These are phyloP conservation scores for Pseudozyma sp. DNA, from an alignment of 1,284 basidiomycete species.

Conservation along the genomic window DNA sequence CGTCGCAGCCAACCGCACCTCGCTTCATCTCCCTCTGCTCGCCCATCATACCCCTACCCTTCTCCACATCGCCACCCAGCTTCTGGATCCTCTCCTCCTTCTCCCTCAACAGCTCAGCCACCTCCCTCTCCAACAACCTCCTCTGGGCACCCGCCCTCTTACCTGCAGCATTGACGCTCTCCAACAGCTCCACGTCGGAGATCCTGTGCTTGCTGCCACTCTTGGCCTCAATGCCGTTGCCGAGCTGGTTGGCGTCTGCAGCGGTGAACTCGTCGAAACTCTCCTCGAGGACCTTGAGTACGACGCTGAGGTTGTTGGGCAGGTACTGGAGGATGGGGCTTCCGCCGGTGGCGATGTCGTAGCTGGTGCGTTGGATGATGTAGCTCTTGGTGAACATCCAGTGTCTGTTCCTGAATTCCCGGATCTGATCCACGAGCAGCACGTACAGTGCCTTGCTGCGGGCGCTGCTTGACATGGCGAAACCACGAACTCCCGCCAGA, in stretches of 20 bases:
- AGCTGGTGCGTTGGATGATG: slow-evolving; percentile 62
- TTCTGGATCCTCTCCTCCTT: slow-evolving; percentile 49
- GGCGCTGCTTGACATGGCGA: slow-evolving; percentile 42
- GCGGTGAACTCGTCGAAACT: slow-evolving; percentile 35
- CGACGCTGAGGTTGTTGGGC: slow-evolving; percentile 60
- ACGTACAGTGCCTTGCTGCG: slow-evolving; percentile 60
- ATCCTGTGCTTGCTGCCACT: slow-evolving; percentile 18
- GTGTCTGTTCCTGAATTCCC: slow-evolving; percentile 65
- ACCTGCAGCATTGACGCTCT: slow-evolving; percentile 41
- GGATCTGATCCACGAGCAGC: slow-evolving; percentile 61
- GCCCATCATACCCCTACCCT: slow-evolving; percentile 48
- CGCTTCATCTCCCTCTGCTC: slow-evolving; percentile 43
- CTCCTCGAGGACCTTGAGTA: slow-evolving; percentile 58
- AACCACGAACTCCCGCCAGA: slow-evolving; percentile 36
- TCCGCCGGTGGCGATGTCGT: slow-evolving; percentile 64
- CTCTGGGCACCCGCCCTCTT: slow-evolving; percentile 50
- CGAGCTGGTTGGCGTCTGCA: slow-evolving; percentile 25
- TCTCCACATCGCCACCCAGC: slow-evolving; percentile 42
- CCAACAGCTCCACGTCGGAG: slow-evolving; percentile 39
- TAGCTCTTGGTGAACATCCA: slow-evolving; percentile 64
- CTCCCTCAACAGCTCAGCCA: slow-evolving; percentile 43
- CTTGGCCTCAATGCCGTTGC: background rate
- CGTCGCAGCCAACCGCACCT: slow-evolving; percentile 59
- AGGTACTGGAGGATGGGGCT: slow-evolving; percentile 63
- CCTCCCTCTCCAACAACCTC: slow-evolving; percentile 53